Percentiles rank a stretch among this genome's conserved stretches.
Evolutionary conservation across 495 filamentous ascomycete genomes (phyloP).

Genomic region (Daldinia grandis): DNA sequence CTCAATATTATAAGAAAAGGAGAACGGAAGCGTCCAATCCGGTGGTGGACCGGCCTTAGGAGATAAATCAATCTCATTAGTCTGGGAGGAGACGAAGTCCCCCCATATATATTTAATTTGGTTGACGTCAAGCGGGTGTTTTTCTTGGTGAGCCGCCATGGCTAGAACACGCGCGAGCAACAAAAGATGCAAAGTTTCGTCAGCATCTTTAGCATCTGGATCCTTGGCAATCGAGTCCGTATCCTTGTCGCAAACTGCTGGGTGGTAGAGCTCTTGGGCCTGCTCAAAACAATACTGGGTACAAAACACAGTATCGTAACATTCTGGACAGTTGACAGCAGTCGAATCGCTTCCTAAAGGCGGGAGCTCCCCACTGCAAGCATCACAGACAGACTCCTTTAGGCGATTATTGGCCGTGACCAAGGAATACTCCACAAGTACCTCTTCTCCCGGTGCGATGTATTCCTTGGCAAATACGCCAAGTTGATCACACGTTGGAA

Average conservation of each 20-base stretch:
- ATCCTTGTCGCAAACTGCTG: slow-evolving; percentile 83
- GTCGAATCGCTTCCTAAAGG: slow-evolving; percentile 55
- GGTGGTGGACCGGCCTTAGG: slow-evolving; percentile 62
- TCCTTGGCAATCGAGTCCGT: slow-evolving; percentile 84
- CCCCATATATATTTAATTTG: slow-evolving; percentile 96
- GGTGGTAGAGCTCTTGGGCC: slow-evolving; percentile 83
- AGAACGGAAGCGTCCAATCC: slow-evolving; percentile 81
- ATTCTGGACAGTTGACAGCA: slow-evolving; percentile 73
- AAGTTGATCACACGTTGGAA: slow-evolving; percentile 74
- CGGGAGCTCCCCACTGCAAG: slow-evolving; percentile 79
- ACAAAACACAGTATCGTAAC: slow-evolving; percentile 89
- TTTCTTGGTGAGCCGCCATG: slow-evolving; percentile 81
- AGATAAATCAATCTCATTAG: slow-evolving; percentile 60
- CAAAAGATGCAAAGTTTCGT: slow-evolving; percentile 80
- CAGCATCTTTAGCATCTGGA: slow-evolving; percentile 72
- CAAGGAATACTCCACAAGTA: slow-evolving; percentile 80
- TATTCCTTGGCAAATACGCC: slow-evolving; percentile 88
- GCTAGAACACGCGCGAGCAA: slow-evolving; percentile 82
- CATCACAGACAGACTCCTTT: slow-evolving; percentile 83
- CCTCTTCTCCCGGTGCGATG: slow-evolving; percentile 76
- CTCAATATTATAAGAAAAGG: slow-evolving; percentile 84
- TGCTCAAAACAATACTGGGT: slow-evolving; percentile 71
- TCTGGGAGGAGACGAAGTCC: slow-evolving; percentile 62
- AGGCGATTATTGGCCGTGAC: slow-evolving; percentile 84
- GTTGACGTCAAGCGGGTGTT: slow-evolving; percentile 82